Conservation (phyloP, 164 flowering plant genomes). For the Stephania japonica region DNA sequence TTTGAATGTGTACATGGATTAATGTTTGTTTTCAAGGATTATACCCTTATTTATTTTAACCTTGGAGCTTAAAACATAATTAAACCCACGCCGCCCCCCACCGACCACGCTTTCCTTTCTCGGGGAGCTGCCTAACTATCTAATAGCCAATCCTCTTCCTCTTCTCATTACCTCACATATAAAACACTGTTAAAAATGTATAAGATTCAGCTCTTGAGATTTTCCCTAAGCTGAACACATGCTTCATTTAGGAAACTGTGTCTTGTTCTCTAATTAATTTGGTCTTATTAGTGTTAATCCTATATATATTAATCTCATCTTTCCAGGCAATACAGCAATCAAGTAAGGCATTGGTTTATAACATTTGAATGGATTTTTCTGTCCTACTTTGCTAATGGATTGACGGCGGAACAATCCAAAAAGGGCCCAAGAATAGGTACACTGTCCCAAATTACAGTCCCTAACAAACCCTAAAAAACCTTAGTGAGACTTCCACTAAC, state of each 20-base stretch:
- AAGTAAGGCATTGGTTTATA: constrained; percentile 23
- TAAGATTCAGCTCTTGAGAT: constrained; percentile 38
- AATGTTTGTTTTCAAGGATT: background rate
- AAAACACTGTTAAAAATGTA: constrained; percentile 32
- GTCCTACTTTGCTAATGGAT: background rate
- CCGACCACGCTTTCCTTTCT: constrained; percentile 3
- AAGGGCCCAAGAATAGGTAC: background rate
- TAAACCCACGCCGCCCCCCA: background rate
- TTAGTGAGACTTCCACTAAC: constrained; percentile 37
- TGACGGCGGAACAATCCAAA: constrained; percentile 18
- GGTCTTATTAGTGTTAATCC: constrained; percentile 11
- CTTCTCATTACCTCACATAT: background rate
- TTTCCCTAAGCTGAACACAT: constrained; percentile 46
- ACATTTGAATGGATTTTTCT: constrained; percentile 6
- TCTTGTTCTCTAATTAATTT: constrained; percentile 16
- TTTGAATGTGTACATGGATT: background rate
- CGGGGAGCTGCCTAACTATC: background rate
- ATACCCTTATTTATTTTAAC: background rate
- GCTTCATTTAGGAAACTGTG: constrained; percentile 64
- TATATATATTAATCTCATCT: constrained; percentile 12
- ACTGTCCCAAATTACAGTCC: constrained; percentile 18
- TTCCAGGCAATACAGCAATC: constrained; percentile 25
- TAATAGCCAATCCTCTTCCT: background rate
- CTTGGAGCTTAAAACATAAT: constrained; percentile 16
- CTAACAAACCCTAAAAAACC: constrained; percentile 9